Percentiles rank a stretch among this genome's conserved stretches.
phyloP scores from a whole-genome alignment of 176 grass and related monocot genomes.

The Neostapfia colusana region DNA sequence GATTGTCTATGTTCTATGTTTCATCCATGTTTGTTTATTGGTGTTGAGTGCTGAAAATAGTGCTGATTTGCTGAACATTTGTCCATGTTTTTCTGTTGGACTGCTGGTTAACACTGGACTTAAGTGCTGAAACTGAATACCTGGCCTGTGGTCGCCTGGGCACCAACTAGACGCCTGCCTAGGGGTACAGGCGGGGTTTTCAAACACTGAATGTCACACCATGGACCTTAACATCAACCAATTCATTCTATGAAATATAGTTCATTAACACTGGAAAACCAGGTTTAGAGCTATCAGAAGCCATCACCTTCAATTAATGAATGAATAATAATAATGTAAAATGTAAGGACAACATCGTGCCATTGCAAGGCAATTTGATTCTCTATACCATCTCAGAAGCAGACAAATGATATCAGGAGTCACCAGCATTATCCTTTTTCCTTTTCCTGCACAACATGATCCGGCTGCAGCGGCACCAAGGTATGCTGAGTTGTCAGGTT shows the following conservation, averaged over 20 bases:
- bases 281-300: constrained; percentile 31
- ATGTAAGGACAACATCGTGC: constrained; percentile 4
- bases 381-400: not conserved
- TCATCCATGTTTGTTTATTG: too few relatives aligned
- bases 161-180: too few relatives aligned
- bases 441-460: constrained; percentile 36
- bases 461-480: constrained; percentile 1
- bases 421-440: not conserved
- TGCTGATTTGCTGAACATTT: too few relatives aligned
- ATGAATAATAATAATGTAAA: constrained; percentile 46
- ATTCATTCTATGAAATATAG: constrained; percentile 6
- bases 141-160: too few relatives aligned
- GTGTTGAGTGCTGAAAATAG: too few relatives aligned
- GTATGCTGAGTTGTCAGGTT: constrained; percentile 47
- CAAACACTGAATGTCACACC: not conserved
- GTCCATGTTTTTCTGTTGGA: too few relatives aligned
- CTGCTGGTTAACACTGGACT: too few relatives aligned
- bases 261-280: not conserved
- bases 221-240: constrained; percentile 9
- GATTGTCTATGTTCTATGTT: too few relatives aligned
- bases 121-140: too few relatives aligned
- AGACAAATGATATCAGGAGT: not conserved
- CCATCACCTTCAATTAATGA: constrained; percentile 40
- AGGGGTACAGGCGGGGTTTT: too few relatives aligned
- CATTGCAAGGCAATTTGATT: not conserved